Evolutionary conservation across 371 early-diverging fungal genomes (phyloP), one percentile per base, ranked within the genome.

Genomic region (Lichtheimia corymbifera): DNA sequence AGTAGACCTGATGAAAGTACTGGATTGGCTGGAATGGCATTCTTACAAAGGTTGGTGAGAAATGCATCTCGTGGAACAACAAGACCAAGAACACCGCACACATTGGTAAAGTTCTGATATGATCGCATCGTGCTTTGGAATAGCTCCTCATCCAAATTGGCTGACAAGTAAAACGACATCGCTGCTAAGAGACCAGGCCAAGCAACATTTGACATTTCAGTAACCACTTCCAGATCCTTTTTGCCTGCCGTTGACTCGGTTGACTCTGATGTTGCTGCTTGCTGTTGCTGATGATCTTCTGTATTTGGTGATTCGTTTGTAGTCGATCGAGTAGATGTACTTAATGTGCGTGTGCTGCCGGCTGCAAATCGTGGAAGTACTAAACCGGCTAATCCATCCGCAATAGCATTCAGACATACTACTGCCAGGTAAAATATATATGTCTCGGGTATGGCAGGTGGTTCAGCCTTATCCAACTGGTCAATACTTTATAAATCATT

Each of bases 381-480:
- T 49, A 82, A 84, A 0, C 74, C 77, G 0, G 91, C 89, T 56
- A 93, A 74, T 5, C 87, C 86, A 42, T 95, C 92, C 4, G 88
- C 90, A 18, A 91, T 83, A 0, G 79, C 76, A 43, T 83, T 77
- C 6, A 95, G 65, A 59, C 91, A 87, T 15, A 86, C 67, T 9
- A 93, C 71, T 0, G 93, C 84, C 5, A 97, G 78, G 61, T 87
- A 91, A 47, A 88, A 86, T n/a, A 92, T 71, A 62, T 98, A 98
- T 0, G 88, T 88, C 4, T 94, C 94, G 0, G 98, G 94, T 13
- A 95, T 85, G 0, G 68, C 52, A 4, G 98, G 98, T 3, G 97
- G 91, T 4, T 96, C 97, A 15, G 85, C 77, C 67, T 95, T 96
- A 68, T 97, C 98, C 43, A 97, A 81, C 72, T 94, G 95, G 74